Evolutionary conservation across 306 rosid species (phyloP).

Genomic region (Geum urbanum): DNA sequence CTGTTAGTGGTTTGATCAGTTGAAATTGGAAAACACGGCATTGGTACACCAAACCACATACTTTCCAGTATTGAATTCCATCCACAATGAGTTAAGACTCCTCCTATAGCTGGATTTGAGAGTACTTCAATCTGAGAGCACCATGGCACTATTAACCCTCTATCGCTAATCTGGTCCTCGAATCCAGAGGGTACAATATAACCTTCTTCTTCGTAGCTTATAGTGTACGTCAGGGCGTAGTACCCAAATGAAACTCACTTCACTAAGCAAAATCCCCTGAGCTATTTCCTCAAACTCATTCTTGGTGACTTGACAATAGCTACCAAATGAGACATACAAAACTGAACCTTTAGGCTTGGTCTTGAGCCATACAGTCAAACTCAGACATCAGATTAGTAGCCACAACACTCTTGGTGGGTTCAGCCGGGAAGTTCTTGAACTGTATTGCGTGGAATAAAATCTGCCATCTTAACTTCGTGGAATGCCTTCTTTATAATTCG

Average conservation of each 20-base stretch:
- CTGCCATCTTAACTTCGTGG: slow-evolving; percentile 19
- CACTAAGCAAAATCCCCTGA: slow-evolving; percentile 19
- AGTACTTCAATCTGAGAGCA: slow-evolving; percentile 32
- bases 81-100: slow-evolving; percentile 38
- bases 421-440: slow-evolving; percentile 28
- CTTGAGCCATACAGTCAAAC: slow-evolving; percentile 31
- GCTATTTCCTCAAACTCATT: slow-evolving; percentile 26
- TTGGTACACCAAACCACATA: slow-evolving; percentile 29
- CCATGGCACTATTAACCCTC: slow-evolving; percentile 29
- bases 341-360: slow-evolving; percentile 28
- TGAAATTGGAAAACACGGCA: slow-evolving; percentile 29
- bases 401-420: slow-evolving; percentile 13
- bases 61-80: slow-evolving; percentile 39
- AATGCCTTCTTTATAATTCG: slow-evolving; percentile 21
- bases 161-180: slow-evolving; percentile 18
- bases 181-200: slow-evolving; percentile 14
- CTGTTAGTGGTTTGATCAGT: slow-evolving; percentile 33
- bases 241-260: slow-evolving; percentile 29
- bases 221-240: slow-evolving; percentile 21
- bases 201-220: slow-evolving; percentile 1
- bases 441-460: slow-evolving; percentile 23
- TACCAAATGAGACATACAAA: slow-evolving; percentile 28
- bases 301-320: neutral
- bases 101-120: slow-evolving; percentile 30
- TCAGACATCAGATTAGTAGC: slow-evolving; percentile 23